Conservation (phyloP, 2,329 filamentous ascomycete genomes). For the Epichloe gansuensis region DNA sequence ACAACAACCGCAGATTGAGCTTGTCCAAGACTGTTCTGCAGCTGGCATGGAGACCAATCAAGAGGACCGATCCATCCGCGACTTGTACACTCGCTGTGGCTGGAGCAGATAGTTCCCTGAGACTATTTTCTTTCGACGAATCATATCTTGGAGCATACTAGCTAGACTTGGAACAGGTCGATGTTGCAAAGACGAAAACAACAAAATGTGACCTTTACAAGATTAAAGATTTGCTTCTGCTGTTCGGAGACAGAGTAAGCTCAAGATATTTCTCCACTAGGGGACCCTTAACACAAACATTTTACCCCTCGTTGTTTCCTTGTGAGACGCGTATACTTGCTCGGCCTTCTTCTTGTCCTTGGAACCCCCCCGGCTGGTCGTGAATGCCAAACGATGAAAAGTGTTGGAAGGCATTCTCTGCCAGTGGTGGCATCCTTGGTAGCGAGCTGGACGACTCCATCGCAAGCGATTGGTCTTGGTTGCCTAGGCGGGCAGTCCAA, state of each 20-base stretch:
- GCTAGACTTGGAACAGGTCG: not conserved
- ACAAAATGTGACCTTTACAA: not conserved
- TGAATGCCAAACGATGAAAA: too few species aligned
- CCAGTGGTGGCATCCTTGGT: too few species aligned
- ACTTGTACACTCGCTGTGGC: slow-evolving; percentile 36
- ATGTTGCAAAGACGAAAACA: not conserved
- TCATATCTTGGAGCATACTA: slow-evolving; percentile 11
- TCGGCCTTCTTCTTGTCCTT: too few species aligned
- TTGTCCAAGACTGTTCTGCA: slow-evolving; percentile 54
- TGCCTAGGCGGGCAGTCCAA: too few species aligned
- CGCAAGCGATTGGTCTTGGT: too few species aligned
- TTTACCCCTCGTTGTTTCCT: too few species aligned
- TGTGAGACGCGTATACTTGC: too few species aligned
- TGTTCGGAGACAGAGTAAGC: not conserved
- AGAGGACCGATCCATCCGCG: slow-evolving; percentile 15
- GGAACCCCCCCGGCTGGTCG: too few species aligned
- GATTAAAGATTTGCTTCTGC: not conserved
- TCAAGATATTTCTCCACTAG: not conserved
- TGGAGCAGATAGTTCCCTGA: slow-evolving; percentile 48
- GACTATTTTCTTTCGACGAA: slow-evolving; percentile 37
- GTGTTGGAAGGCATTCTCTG: too few species aligned
- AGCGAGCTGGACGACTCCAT: too few species aligned
- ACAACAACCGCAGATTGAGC: slow-evolving; percentile 13
- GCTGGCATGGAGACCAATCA: slow-evolving; percentile 52
- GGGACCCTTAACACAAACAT: too few species aligned